phyloP scores from a whole-genome alignment of 139 green algal species.

The Chlorella vulgaris region DNA sequence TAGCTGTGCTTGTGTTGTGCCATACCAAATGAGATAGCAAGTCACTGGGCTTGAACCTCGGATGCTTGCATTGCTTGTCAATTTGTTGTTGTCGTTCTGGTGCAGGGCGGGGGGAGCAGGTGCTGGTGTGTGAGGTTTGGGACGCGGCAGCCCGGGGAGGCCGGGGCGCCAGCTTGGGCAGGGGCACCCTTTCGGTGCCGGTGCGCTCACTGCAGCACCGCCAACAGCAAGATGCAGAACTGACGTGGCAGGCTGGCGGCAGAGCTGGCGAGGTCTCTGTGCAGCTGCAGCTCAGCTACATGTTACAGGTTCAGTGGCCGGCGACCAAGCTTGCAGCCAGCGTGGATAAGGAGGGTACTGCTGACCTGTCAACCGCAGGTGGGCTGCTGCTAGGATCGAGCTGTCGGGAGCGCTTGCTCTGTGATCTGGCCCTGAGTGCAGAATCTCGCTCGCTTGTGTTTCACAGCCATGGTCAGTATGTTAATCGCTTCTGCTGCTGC shows the following conservation, averaged over 20 bases:
- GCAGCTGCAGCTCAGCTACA: conserved; percentile 16
- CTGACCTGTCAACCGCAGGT: conserved; percentile 11
- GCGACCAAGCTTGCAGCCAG: conserved; percentile 2
- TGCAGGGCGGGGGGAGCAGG: conserved; percentile 3
- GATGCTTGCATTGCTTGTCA: no score
- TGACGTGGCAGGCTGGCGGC: neutral
- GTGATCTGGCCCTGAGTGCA: no score
- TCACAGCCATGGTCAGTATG: no score
- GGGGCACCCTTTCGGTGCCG: neutral
- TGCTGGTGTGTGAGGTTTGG: conserved; percentile 50
- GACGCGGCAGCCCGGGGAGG: conserved; percentile 45
- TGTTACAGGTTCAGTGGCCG: conserved; percentile 38
- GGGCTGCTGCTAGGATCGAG: neutral
- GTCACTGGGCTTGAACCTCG: no score
- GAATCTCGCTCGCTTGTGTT: no score
- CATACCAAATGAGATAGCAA: neutral
- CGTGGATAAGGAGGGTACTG: neutral
- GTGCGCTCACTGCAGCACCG: conserved; percentile 27
- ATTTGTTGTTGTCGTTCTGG: no score
- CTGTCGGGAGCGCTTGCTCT: no score
- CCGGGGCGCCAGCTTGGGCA: conserved; percentile 37
- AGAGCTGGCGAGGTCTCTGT: neutral
- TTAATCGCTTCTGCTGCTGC: no score
- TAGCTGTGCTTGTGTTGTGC: neutral
- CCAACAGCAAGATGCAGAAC: conserved; percentile 16